Percentiles rank a stretch among this genome's conserved stretches.
Conservation (phyloP, 139 green algal species). For the Microglena sp. region DNA sequence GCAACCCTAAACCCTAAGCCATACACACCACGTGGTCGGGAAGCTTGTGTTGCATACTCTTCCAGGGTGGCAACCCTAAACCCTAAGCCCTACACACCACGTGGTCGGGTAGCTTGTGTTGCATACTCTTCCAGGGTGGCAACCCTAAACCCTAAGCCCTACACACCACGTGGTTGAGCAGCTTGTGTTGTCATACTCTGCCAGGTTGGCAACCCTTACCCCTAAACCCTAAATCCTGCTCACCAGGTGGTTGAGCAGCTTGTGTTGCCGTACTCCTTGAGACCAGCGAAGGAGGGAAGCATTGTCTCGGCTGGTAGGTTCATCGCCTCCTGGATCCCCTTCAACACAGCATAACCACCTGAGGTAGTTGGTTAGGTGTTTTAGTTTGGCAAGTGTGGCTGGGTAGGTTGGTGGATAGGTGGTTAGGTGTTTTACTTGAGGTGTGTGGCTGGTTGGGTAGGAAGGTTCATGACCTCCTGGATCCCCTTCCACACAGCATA, state of each 20-base stretch:
- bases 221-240: conserved; percentile 32
- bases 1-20: neutral
- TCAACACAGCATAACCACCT: conserved; percentile 54
- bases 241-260: conserved; percentile 49
- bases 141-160: neutral
- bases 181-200: conserved; percentile 31
- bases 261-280: conserved; percentile 49
- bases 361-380: neutral
- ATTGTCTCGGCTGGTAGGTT: conserved; percentile 30
- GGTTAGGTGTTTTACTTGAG: neutral
- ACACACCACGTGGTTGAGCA: conserved; percentile 25
- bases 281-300: conserved; percentile 39
- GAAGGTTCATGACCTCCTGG: conserved; percentile 36
- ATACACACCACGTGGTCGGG: neutral
- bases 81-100: neutral
- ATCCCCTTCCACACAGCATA: conserved; percentile 54
- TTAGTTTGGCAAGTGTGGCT: neutral
- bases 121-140: neutral
- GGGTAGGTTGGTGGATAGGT: neutral
- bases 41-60: neutral
- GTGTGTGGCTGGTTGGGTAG: conserved; percentile 3
- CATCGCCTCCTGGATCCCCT: conserved; percentile 42
- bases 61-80: neutral
- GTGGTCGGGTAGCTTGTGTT: too few relatives aligned
- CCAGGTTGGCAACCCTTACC: conserved; percentile 20